Conservation (phyloP, 306 rosid species). For the Quercus robur region DNA sequence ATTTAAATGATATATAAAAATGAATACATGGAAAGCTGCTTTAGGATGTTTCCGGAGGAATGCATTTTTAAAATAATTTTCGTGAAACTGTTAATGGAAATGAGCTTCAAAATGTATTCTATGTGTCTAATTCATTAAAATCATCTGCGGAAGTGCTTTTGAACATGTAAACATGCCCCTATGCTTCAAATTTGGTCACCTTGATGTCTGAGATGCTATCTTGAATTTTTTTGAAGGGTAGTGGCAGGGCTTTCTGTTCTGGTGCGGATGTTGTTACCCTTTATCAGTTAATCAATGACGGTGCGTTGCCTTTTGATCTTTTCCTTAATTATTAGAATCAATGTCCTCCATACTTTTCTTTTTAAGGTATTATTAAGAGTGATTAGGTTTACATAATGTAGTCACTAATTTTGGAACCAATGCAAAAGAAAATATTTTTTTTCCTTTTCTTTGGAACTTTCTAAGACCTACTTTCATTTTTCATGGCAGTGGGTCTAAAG, state of each 20-base stretch:
- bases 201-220: constrained; percentile 34
- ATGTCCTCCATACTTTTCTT: neutral
- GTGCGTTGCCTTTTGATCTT: constrained; percentile 33
- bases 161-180: neutral
- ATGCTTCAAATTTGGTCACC: constrained; percentile 10
- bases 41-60: neutral
- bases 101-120: neutral
- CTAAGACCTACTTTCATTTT: constrained; percentile 11
- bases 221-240: constrained; percentile 60
- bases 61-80: neutral
- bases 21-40: neutral
- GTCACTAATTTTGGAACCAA: neutral
- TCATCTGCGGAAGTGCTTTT: neutral
- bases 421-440: neutral
- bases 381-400: neutral
- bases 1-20: neutral
- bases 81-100: neutral
- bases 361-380: neutral
- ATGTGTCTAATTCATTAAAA: neutral
- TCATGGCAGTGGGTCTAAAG: neutral
- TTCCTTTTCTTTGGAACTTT: neutral
- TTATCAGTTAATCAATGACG: constrained; percentile 59
- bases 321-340: constrained; percentile 11
- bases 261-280: constrained; percentile 81
- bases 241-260: constrained; percentile 88